Evolutionary conservation across 192 early-diverging fungal species (phyloP), one percentile per base, ranked within the genome.

Genomic region (Powellomyces hirtus): DNA sequence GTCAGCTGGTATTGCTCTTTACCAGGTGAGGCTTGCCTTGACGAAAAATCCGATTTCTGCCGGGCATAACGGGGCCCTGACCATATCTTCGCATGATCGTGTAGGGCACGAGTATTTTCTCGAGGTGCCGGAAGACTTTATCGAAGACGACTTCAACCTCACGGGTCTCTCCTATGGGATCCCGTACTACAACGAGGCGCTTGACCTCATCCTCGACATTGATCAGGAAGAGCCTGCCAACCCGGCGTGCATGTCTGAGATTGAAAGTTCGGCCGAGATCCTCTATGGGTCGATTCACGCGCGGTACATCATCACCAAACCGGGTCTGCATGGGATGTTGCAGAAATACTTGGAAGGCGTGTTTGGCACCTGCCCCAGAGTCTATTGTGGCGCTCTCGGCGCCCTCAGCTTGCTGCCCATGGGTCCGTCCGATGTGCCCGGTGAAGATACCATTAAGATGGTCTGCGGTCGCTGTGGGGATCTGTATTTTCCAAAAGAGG

Each of bases 131-230:
- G 80, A 82, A 44, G 76, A 77, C 26, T 82, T 80, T 55, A 94
- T 98, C 62, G 90, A 93, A 69, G 97, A 98, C 75, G 94, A 96
- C 66, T 98, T 98, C 79, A 98, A 98, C 76, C 78, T 98, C 68
- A 95, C 92, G n/a, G 97, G 97, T 40, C 84, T 98, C 20, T 81
- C 80, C 71, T 78, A 86, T 18, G 79, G 86, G 16, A 90, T 97
- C 0, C 90, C 90, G 29, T 88, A 89, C 63, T 98, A 94, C 77
- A 84, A 89, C 72, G 92, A 95, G 75, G 93, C 95, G 1, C 79
- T 98, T 16, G 95, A 98, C 73, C 90, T 93, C 87, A 97, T 98
- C 62, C 79, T 98, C 62, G 97, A 98, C 82, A 69, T 82, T 26
- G 81, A 86, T 57, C 59, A 61, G 31, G 81, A 75, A 22, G 64